Evolutionary conservation across 1,284 basidiomycete species (phyloP).

Genomic region (Rhizoctonia solani): DNA sequence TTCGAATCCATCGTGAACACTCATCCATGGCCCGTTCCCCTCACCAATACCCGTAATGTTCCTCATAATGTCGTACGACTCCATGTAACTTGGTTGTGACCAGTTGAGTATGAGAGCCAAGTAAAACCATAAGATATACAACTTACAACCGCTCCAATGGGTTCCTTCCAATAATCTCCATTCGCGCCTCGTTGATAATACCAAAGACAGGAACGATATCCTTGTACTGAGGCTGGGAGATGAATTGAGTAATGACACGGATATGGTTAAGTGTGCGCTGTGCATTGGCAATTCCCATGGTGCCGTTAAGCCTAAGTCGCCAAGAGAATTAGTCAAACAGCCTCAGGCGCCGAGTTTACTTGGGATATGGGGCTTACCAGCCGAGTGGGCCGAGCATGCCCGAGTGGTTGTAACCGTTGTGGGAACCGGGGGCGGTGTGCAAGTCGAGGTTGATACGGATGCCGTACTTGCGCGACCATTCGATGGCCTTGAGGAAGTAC

Average conservation of each 20-base stretch:
- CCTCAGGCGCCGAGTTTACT: no score
- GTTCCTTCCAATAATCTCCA: conserved; percentile 38
- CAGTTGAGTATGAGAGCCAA: background rate
- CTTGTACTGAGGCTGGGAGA: conserved; percentile 82
- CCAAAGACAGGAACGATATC: conserved; percentile 84
- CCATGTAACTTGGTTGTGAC: conserved; percentile 55
- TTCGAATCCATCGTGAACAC: conserved; percentile 61
- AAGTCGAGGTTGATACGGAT: conserved; percentile 57
- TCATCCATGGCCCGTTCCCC: conserved; percentile 64
- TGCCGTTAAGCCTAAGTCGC: conserved; percentile 51
- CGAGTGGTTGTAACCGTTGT: conserved; percentile 59
- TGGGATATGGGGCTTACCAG: conserved; percentile 43
- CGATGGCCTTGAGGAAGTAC: no score
- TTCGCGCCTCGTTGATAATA: conserved; percentile 49
- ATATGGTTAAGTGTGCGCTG: conserved; percentile 90
- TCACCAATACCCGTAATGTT: conserved; percentile 64
- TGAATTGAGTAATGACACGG: conserved; percentile 85
- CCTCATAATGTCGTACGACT: conserved; percentile 68
- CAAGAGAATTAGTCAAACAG: background rate
- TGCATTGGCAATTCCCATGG: conserved; percentile 71
- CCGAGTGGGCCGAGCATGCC: conserved; percentile 45
- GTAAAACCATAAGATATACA: background rate
- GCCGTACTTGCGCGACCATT: conserved; percentile 60
- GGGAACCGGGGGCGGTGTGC: conserved; percentile 52
- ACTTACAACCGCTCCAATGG: conserved; percentile 35